These are phyloP conservation scores for Daphne laureola DNA, from an alignment of 441 rosid species.

Conservation along the genomic window DNA sequence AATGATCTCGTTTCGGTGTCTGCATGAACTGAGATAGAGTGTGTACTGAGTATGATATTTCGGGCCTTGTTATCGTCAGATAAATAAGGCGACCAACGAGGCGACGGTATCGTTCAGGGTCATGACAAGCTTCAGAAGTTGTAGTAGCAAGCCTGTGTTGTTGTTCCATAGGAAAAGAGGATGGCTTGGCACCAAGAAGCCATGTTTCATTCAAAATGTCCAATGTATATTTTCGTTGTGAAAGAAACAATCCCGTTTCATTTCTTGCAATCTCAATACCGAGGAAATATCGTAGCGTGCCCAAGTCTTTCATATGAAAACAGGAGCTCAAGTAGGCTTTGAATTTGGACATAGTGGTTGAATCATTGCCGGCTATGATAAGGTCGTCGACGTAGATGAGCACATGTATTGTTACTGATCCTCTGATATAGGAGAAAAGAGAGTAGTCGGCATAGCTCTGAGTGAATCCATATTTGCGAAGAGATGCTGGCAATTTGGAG, in stretches of 20 bases:
- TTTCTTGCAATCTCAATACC: not conserved
- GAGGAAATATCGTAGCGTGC: not conserved
- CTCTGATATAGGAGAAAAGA: not conserved
- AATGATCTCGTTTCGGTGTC: not conserved
- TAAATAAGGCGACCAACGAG: no score
- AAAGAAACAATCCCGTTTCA: not conserved
- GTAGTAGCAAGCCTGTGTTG: not conserved
- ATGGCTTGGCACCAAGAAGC: not conserved
- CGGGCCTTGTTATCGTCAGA: not conserved
- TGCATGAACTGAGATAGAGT: not conserved
- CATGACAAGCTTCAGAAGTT: no score
- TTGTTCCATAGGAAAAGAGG: not conserved
- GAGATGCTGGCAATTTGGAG: not conserved
- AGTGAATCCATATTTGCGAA: not conserved
- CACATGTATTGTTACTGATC: not conserved
- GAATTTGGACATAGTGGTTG: not conserved
- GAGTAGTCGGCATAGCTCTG: not conserved
- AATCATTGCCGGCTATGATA: no score
- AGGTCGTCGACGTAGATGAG: not conserved
- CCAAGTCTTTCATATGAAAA: not conserved
- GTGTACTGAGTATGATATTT: not conserved
- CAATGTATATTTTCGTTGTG: not conserved
- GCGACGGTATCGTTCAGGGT: no score
- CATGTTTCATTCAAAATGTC: not conserved
- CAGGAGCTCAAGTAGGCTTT: no score